A percentile compares a stretch with the other conserved stretches of the same genome.
phyloP scores from a whole-genome alignment of 2,329 filamentous ascomycete genomes.

The Fusarium lateritium region DNA sequence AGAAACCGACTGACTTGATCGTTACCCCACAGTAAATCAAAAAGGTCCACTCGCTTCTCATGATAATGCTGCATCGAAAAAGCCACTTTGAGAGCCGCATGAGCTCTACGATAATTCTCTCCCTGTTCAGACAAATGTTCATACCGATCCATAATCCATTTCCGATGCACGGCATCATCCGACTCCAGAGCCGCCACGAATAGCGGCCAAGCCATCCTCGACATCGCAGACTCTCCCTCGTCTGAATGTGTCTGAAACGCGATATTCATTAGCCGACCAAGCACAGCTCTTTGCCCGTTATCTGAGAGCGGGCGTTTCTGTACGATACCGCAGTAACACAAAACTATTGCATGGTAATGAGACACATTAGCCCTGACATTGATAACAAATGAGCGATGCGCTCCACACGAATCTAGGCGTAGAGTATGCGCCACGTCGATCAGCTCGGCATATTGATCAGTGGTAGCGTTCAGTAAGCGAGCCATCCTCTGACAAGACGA shows the following conservation, averaged over 20 bases:
- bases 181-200: slow-evolving; percentile 2
- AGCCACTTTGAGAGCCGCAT: neutral
- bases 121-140: neutral
- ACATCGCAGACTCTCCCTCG: neutral
- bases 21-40: too few relatives aligned
- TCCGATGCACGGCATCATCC: slow-evolving; percentile 2
- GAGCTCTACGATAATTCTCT: neutral
- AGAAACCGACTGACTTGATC: too few relatives aligned
- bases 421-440: neutral
- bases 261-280: neutral
- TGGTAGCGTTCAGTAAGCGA: neutral
- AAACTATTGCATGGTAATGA: neutral
- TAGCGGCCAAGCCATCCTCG: neutral
- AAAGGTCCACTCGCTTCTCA: too few relatives aligned
- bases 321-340: neutral
- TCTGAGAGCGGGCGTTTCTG: neutral
- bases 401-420: neutral
- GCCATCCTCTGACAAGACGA: neutral
- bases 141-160: neutral
- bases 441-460: neutral
- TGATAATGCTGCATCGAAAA: too few relatives aligned
- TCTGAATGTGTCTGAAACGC: neutral
- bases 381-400: neutral
- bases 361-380: neutral
- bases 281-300: neutral